phyloP scores from a whole-genome alignment of 176 grass and related monocot species.

The Aechmea fasciata region DNA sequence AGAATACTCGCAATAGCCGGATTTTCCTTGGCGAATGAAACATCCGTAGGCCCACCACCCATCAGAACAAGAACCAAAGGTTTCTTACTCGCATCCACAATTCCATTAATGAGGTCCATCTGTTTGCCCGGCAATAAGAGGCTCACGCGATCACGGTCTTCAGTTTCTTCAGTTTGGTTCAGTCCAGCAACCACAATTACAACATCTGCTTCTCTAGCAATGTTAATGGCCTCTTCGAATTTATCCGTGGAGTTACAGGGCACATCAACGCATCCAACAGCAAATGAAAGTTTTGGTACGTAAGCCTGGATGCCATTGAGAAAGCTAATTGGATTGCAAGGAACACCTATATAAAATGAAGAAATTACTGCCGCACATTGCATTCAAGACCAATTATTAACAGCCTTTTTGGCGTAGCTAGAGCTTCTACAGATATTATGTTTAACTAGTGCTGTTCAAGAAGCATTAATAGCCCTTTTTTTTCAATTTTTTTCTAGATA shows the following conservation, averaged over 20 bases:
- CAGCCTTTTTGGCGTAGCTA: too few relatives aligned
- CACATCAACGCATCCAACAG: slow-evolving; percentile 47
- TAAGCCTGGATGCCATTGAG: slow-evolving; percentile 54
- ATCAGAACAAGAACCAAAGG: slow-evolving; percentile 62
- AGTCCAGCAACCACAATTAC: slow-evolving; percentile 68
- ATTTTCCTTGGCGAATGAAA: slow-evolving; percentile 66
- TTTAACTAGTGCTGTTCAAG: too few relatives aligned
- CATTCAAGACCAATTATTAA: not conserved
- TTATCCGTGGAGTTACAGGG: slow-evolving; percentile 39
- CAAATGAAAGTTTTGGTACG: slow-evolving; percentile 38
- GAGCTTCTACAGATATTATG: too few relatives aligned
- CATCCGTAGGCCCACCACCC: slow-evolving; percentile 78
- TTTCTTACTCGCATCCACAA: slow-evolving; percentile 42
- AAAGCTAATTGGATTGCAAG: slow-evolving; percentile 57
- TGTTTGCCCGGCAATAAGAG: slow-evolving; percentile 86
- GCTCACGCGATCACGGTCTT: slow-evolving; percentile 73
- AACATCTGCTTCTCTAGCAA: slow-evolving; percentile 46
- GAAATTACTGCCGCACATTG: slow-evolving; percentile 10
- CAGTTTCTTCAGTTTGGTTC: slow-evolving; percentile 69
- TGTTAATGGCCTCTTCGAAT: slow-evolving; percentile 48
- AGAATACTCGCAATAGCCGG: slow-evolving; percentile 53
- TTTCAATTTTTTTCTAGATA: too few relatives aligned
- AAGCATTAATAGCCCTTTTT: too few relatives aligned
- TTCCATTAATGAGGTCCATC: slow-evolving; percentile 44
- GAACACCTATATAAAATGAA: slow-evolving; percentile 38